These are phyloP conservation scores for Marasmius oreades DNA, from an alignment of 1,284 basidiomycete species.

Conservation along the genomic window DNA sequence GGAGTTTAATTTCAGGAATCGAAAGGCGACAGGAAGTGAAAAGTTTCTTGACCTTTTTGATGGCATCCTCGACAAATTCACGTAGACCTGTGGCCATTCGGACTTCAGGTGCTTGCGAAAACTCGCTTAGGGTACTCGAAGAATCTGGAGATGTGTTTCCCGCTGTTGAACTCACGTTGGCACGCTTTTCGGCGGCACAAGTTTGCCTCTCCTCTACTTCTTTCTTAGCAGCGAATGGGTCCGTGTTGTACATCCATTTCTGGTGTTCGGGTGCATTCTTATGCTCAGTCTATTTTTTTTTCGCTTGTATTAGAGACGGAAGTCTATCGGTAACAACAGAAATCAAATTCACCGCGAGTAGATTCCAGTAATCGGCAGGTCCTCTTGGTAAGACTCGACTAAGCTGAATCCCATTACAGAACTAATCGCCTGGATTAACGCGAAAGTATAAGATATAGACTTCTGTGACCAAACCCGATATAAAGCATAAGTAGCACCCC, in stretches of 20 bases:
- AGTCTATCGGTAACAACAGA: background rate
- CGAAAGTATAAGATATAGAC: background rate
- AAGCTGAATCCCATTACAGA: slow-evolving; percentile 77
- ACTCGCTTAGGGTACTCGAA: slow-evolving; percentile 40
- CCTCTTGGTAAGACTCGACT: slow-evolving; percentile 77
- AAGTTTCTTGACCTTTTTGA: slow-evolving; percentile 60
- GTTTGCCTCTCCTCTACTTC: slow-evolving; percentile 64
- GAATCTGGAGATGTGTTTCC: background rate
- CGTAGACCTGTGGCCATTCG: slow-evolving; percentile 78
- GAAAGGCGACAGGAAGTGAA: background rate
- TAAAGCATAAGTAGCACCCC: slow-evolving; percentile 84
- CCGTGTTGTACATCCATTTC: slow-evolving; percentile 82
- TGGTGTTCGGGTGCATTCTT: slow-evolving; percentile 65
- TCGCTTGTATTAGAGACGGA: slow-evolving; percentile 1
- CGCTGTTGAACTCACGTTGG: slow-evolving; percentile 18
- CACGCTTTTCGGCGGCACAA: slow-evolving; percentile 45
- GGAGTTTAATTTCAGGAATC: slow-evolving; percentile 5
- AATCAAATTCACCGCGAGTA: slow-evolving; percentile 42
- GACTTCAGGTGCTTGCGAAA: slow-evolving; percentile 76
- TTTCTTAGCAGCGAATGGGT: slow-evolving; percentile 78
- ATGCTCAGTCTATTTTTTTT: slow-evolving; percentile 47
- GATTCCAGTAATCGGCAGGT: slow-evolving; percentile 82
- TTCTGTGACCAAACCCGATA: slow-evolving; percentile 64
- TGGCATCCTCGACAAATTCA: slow-evolving; percentile 78
- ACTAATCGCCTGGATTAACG: slow-evolving; percentile 38